Evolutionary conservation across 768 basidiomycete genomes (phyloP).

Genomic region (Kwoniella newhampshirensis): DNA sequence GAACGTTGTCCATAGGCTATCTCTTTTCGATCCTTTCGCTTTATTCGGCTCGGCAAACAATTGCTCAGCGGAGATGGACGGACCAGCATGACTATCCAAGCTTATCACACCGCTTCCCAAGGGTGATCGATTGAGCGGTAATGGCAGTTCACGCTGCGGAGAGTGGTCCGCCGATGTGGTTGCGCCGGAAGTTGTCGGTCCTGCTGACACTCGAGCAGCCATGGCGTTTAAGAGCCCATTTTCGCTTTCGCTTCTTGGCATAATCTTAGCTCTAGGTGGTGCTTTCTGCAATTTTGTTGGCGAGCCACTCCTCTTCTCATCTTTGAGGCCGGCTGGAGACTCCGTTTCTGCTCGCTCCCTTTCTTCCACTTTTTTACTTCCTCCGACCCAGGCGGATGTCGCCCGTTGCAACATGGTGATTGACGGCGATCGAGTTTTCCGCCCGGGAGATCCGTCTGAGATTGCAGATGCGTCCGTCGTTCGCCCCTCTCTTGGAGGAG

Average conservation of each 20-base stretch:
- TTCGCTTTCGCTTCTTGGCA: constrained; percentile 14
- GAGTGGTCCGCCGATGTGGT: constrained; percentile 65
- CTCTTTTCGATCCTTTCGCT: constrained; percentile 61
- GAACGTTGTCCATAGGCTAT: constrained; percentile 80
- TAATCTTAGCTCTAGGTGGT: constrained; percentile 20
- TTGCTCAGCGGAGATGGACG: constrained; percentile 15
- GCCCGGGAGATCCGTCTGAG: constrained; percentile 16
- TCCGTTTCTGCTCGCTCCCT: constrained; percentile 15
- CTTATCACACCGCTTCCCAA: neutral
- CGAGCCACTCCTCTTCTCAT: constrained; percentile 26
- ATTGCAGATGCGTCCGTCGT: constrained; percentile 5
- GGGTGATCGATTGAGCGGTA: neutral
- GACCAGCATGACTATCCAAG: too few relatives aligned
- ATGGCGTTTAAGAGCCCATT: neutral
- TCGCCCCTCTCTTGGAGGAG: constrained; percentile 19
- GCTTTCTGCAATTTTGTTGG: constrained; percentile 47
- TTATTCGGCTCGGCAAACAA: constrained; percentile 7
- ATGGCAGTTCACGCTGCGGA: constrained; percentile 50
- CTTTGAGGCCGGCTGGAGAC: constrained; percentile 18
- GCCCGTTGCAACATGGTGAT: constrained; percentile 96
- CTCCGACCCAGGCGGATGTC: constrained; percentile 76
- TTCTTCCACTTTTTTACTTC: constrained; percentile 71
- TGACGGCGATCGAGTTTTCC: constrained; percentile 75
- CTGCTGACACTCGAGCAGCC: neutral
- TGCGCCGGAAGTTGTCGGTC: constrained; percentile 53